A percentile compares a stretch with the other conserved stretches of the same genome.
phyloP scores from a whole-genome alignment of 2,329 filamentous ascomycete species.

The Sporothrix inflata region DNA sequence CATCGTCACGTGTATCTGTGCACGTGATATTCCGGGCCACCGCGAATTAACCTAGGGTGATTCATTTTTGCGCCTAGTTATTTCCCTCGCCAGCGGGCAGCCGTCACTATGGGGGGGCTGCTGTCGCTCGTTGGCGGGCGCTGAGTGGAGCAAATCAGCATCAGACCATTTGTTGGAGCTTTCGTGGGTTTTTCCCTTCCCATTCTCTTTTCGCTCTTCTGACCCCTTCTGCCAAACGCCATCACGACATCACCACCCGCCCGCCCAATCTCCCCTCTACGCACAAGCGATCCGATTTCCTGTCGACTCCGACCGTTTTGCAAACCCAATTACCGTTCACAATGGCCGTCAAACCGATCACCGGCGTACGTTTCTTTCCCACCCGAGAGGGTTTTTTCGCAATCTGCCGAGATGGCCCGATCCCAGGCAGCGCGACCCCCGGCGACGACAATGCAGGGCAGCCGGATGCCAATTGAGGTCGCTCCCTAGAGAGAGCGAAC shows the following conservation, averaged over 20 bases:
- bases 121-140: slow-evolving; percentile 12
- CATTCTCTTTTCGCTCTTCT: slow-evolving; percentile 20
- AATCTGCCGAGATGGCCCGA: slow-evolving; percentile 9
- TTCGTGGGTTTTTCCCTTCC: slow-evolving; percentile 32
- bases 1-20: not conserved
- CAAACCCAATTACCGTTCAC: slow-evolving; percentile 39
- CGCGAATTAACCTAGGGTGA: slow-evolving; percentile 24
- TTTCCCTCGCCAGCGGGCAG: not conserved
- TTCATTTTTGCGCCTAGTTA: slow-evolving; percentile 21
- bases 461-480: not conserved
- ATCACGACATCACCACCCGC: slow-evolving; percentile 19
- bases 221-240: slow-evolving; percentile 15
- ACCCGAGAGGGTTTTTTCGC: not conserved
- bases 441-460: not conserved
- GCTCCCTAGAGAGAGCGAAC: not conserved
- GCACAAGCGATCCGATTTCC: slow-evolving; percentile 1
- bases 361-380: slow-evolving; percentile 55
- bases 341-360: slow-evolving; percentile 62
- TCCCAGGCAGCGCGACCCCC: not conserved
- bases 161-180: slow-evolving; percentile 35
- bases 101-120: slow-evolving; percentile 5
- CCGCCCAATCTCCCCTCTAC: slow-evolving; percentile 15
- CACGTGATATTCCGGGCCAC: slow-evolving; percentile 33
- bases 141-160: slow-evolving; percentile 33
- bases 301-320: not conserved